Evolutionary conservation across 345 rosid genomes (phyloP), one percentile per base, ranked within the genome.

Genomic region (Bretschneidera sinensis): DNA sequence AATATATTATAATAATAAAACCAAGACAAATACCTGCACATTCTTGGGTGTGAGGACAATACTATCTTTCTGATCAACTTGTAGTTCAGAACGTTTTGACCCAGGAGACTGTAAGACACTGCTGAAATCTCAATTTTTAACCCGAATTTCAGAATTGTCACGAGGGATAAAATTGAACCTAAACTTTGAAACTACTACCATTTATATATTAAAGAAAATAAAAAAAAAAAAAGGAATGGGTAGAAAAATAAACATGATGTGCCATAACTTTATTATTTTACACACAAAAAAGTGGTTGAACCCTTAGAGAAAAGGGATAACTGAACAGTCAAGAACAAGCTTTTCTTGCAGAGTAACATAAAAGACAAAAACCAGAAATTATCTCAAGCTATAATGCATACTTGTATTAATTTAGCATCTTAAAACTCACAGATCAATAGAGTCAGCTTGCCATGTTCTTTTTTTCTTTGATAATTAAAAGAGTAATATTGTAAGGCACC

Each of bases 1-100:
- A 60, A 56, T 18, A 54, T 43, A 54, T 31, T 31, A 62, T 22
- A 66, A 56, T 22, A 24, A 60, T 52, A 21, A 49, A 58, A 45
- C 33, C 31, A 56, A 61, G 55, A 20, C 28, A 67, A 23, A 59
- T 76, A 87, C 97, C 99, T 94, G 99, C 55, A 94, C 99, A 86
- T 94, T 94, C 76, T 94, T 94, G 23, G 92, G 86, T 51, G 97
- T 88, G 55, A 94, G 89, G 63, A 90, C 82, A 73, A 88, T 60
- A 48, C 48, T 81, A 62, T 94, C 99, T 78, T 78, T 83, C 75
- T 71, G 95, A 71, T 90, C 97, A 67, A 76, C 78, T 65, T 67
- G 67, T 49, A n/a, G n/a, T n/a, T 94, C 99, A 20, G 82, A 56
- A 60, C 97, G 95, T 70, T 88, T 94, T 72, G 95, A 66, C 76